phyloP scores from a whole-genome alignment of 2,329 filamentous ascomycete genomes.

The Arachnomyces sp. region DNA sequence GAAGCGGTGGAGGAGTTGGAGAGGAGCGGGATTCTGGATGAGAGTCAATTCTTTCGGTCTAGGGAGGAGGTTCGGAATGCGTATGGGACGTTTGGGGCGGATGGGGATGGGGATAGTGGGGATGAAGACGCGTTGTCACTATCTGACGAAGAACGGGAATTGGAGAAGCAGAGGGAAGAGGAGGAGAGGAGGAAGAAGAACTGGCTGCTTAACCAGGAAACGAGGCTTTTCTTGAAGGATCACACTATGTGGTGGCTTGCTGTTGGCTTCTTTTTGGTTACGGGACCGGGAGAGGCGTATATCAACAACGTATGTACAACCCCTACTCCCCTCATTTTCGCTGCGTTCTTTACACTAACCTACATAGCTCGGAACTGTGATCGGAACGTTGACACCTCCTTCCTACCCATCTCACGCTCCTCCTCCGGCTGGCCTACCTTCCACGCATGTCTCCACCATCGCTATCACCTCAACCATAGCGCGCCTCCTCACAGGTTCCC shows the following conservation, averaged over 20 bases:
- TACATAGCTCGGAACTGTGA: constrained; percentile 67
- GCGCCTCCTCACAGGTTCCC: constrained; percentile 76
- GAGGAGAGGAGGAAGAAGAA: constrained; percentile 67
- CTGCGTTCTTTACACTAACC: constrained; percentile 2
- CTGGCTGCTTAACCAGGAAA: constrained; percentile 87
- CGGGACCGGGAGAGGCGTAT: constrained; percentile 92
- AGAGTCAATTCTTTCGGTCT: constrained; percentile 62
- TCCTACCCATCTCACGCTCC: constrained; percentile 43
- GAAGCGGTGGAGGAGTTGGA: constrained; percentile 87
- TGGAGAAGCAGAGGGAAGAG: constrained; percentile 39
- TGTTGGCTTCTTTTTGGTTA: constrained; percentile 81
- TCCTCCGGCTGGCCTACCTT: constrained; percentile 53
- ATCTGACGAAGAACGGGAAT: constrained; percentile 37
- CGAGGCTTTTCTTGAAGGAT: constrained; percentile 72
- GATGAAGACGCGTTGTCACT: constrained; percentile 26
- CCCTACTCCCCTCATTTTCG: background rate
- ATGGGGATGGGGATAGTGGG: constrained; percentile 39
- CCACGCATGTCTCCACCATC: constrained; percentile 85
- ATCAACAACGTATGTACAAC: constrained; percentile 66
- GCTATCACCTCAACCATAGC: constrained; percentile 85
- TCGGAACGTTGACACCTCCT: constrained; percentile 69
- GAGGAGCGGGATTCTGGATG: constrained; percentile 70
- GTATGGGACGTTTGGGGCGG: constrained; percentile 34
- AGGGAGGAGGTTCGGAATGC: constrained; percentile 37
- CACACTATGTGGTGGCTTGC: constrained; percentile 95